These are phyloP conservation scores for Colletotrichum viniferum DNA, from an alignment of 2,329 filamentous ascomycete genomes.

Conservation along the genomic window DNA sequence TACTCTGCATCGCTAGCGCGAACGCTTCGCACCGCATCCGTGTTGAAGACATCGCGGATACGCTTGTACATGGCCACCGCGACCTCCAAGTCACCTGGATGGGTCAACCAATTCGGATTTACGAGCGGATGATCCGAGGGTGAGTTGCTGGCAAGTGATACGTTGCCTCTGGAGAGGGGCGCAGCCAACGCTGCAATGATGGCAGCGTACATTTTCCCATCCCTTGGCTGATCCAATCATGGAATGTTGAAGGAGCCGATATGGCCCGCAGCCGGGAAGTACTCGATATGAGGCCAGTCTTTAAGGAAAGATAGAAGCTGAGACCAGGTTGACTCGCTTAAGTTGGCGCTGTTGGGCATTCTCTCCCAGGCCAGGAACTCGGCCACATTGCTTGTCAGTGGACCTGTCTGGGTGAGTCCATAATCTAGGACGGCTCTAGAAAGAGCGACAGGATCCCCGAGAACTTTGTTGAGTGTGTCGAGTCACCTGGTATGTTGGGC, in stretches of 20 bases:
- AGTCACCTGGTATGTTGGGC: conserved; percentile 18
- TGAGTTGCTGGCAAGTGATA: neutral
- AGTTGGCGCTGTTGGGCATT: conserved; percentile 28
- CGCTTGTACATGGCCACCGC: conserved; percentile 47
- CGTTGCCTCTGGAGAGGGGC: conserved; percentile 45
- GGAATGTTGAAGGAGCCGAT: conserved; percentile 6
- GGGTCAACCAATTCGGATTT: conserved; percentile 49
- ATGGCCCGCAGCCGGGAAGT: conserved; percentile 6
- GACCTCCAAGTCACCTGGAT: conserved; percentile 46
- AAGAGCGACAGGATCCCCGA: neutral
- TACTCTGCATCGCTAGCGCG: conserved; percentile 35
- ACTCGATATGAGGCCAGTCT: conserved; percentile 41
- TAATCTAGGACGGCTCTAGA: neutral
- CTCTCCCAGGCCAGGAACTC: conserved; percentile 30
- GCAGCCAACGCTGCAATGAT: conserved; percentile 36
- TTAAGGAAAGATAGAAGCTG: conserved; percentile 25
- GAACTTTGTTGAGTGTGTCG: conserved; percentile 14
- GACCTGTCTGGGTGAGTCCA: neutral
- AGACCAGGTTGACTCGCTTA: neutral
- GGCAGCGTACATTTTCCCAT: conserved; percentile 8
- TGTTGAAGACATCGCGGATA: conserved; percentile 39
- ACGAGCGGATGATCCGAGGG: conserved; percentile 38
- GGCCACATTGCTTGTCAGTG: conserved; percentile 19
- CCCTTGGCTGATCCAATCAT: neutral
- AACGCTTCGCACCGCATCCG: conserved; percentile 30